These are phyloP conservation scores for Euryodendron excelsum DNA, from an alignment of 148 eudicot species.

Conservation along the genomic window DNA sequence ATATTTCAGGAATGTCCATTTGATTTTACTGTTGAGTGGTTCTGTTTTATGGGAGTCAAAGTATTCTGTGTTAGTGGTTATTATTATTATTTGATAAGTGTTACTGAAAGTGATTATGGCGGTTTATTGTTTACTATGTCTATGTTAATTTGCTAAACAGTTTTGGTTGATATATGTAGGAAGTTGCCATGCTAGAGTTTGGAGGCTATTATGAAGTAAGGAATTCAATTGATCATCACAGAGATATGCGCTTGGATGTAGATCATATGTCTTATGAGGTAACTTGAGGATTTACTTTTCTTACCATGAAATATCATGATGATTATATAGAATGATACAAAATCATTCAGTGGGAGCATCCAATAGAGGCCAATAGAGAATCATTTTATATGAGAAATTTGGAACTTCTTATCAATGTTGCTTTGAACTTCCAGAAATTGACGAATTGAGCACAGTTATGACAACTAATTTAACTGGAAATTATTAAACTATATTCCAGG, in stretches of 20 bases:
- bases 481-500: slow-evolving; percentile 43
- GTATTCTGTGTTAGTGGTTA: background rate
- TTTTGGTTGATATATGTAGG: slow-evolving; percentile 39
- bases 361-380: background rate
- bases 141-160: background rate
- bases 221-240: slow-evolving; percentile 61
- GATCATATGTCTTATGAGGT: slow-evolving; percentile 99
- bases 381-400: background rate
- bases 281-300: slow-evolving; percentile 18
- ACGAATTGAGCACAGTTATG: background rate
- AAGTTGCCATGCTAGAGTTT: slow-evolving; percentile 75
- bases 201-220: slow-evolving; percentile 63
- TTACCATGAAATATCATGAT: background rate
- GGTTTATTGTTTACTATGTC: background rate
- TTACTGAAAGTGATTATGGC: background rate
- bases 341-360: background rate
- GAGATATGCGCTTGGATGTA: slow-evolving; percentile 92
- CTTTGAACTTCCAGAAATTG: background rate
- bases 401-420: background rate
- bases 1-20: background rate
- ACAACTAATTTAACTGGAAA: background rate
- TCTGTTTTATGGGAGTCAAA: background rate
- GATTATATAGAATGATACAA: background rate
- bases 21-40: background rate
- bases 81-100: no score